These are phyloP conservation scores for Cutaneotrichosporon curvatum DNA, from an alignment of 1,284 basidiomycete genomes.

Conservation along the genomic window DNA sequence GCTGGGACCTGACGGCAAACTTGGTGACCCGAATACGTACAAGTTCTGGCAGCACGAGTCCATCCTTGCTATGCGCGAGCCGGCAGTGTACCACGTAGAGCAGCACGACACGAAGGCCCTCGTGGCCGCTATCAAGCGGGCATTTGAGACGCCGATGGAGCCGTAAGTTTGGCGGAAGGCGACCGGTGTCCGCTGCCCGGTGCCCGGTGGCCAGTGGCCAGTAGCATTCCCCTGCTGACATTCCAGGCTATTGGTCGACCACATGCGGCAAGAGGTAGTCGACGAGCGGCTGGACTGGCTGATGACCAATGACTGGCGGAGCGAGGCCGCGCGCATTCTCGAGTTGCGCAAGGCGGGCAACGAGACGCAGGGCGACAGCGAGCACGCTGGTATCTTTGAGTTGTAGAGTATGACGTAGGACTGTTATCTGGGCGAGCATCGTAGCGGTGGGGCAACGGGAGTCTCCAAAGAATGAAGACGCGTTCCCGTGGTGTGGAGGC, in stretches of 20 bases:
- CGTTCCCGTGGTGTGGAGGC: too few species aligned
- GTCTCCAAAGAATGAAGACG: too few species aligned
- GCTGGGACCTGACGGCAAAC: neutral
- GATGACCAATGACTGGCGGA: conserved; percentile 19
- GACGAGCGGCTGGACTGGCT: conserved; percentile 15
- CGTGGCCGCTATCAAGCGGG: conserved; percentile 16
- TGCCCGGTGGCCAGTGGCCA: too few species aligned
- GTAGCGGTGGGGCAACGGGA: too few species aligned
- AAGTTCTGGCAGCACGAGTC: conserved; percentile 2
- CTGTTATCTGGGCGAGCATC: too few species aligned
- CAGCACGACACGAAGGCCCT: conserved; percentile 20
- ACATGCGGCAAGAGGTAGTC: conserved; percentile 14
- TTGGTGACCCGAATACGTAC: neutral
- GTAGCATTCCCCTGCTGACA: too few species aligned
- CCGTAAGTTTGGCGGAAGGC: conserved; percentile 19
- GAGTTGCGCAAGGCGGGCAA: conserved; percentile 3
- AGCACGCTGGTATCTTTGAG: conserved; percentile 4
- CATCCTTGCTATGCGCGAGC: neutral
- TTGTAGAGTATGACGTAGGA: conserved; percentile 6
- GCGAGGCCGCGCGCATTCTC: conserved; percentile 8
- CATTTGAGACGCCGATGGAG: conserved; percentile 15
- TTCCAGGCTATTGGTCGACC: neutral
- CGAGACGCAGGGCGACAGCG: conserved; percentile 5
- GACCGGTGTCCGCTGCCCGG: too few species aligned
- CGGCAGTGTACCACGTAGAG: conserved; percentile 22